phyloP scores from a whole-genome alignment of 2,329 filamentous ascomycete species.

The Blumeriella jaapii region DNA sequence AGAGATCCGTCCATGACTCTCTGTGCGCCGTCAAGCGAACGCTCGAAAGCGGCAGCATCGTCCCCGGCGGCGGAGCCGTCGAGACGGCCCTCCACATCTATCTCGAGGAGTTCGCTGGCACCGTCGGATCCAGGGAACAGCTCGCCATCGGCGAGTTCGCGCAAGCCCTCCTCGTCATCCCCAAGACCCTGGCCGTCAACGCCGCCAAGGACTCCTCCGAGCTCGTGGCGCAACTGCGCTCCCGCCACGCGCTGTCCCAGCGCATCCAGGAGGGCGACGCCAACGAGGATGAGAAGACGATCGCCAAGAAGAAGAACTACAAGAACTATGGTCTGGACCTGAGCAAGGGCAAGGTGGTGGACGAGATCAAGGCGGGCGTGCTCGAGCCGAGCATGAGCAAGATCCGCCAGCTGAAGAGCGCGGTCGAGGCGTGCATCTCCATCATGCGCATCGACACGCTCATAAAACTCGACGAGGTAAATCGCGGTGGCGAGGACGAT shows the following conservation, averaged over 20 bases:
- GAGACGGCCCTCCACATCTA: slow-evolving; percentile 99
- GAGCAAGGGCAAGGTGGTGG: slow-evolving; percentile 76
- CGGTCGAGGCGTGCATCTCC: slow-evolving; percentile 94
- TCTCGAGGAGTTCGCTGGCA: slow-evolving; percentile 95
- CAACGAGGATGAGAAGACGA: slow-evolving; percentile 75
- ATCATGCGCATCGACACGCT: slow-evolving; percentile 99
- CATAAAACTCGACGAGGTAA: slow-evolving; percentile 93
- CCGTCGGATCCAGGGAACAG: slow-evolving; percentile 92
- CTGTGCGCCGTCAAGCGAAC: slow-evolving; percentile 95
- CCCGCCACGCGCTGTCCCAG: slow-evolving; percentile 87
- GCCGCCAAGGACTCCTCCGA: slow-evolving; percentile 94
- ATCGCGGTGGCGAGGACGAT: slow-evolving; percentile 64
- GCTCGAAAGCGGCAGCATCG: slow-evolving; percentile 90
- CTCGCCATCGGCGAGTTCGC: slow-evolving; percentile 97
- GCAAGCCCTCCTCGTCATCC: slow-evolving; percentile 84
- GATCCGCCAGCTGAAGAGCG: slow-evolving; percentile 94
- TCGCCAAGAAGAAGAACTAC: slow-evolving; percentile 92
- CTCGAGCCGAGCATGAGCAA: slow-evolving; percentile 98
- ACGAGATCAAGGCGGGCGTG: slow-evolving; percentile 89
- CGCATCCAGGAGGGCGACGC: slow-evolving; percentile 77
- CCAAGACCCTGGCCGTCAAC: slow-evolving; percentile 93
- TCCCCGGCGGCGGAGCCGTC: slow-evolving; percentile 90
- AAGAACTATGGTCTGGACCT: slow-evolving; percentile 97
- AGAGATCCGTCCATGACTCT: slow-evolving; percentile 94
- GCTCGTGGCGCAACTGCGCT: slow-evolving; percentile 88